phyloP scores from a whole-genome alignment of 176 grass and related monocot species.

The Miscanthus lutarioriparius region DNA sequence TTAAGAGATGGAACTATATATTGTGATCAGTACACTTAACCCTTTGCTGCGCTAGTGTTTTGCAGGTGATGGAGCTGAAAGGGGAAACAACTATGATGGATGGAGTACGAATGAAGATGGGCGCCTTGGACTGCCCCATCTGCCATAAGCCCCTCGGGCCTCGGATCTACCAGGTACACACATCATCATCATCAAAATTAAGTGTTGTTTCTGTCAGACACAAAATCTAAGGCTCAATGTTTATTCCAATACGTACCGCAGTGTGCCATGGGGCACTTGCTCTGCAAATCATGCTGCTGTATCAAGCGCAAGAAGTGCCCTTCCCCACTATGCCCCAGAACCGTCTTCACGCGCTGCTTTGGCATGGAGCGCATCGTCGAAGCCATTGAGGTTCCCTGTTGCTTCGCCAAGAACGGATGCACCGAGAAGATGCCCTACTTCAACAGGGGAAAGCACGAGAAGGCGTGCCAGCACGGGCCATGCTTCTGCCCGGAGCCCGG shows the following conservation, averaged over 20 bases:
- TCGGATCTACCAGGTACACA: constrained; percentile 7
- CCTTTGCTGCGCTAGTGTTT: not conserved
- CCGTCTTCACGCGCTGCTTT: not conserved
- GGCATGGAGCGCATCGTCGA: constrained; percentile 20
- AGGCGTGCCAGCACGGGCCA: not conserved
- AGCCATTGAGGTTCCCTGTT: constrained; percentile 12
- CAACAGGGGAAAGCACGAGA: not conserved
- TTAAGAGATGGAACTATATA: not conserved
- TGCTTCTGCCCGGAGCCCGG: constrained; percentile 23
- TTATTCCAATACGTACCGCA: not conserved
- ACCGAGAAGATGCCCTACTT: not conserved
- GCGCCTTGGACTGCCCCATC: not conserved
- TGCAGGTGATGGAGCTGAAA: constrained; percentile 10
- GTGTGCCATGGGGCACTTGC: constrained; percentile 17
- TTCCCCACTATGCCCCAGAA: not conserved
- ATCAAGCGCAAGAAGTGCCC: too few species aligned
- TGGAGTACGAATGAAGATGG: not conserved
- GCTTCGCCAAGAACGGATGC: constrained; percentile 20
- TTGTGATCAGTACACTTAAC: not conserved
- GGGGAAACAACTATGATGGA: not conserved
- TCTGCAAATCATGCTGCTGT: not conserved
- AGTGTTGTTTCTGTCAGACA: too few species aligned
- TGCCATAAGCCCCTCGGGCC: not conserved
- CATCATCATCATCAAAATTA: not conserved
- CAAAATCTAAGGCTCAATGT: too few species aligned